Evolutionary conservation across 768 basidiomycete species (phyloP), one percentile per base, ranked within the genome.

Genomic region (Hirschioporus abietinus): DNA sequence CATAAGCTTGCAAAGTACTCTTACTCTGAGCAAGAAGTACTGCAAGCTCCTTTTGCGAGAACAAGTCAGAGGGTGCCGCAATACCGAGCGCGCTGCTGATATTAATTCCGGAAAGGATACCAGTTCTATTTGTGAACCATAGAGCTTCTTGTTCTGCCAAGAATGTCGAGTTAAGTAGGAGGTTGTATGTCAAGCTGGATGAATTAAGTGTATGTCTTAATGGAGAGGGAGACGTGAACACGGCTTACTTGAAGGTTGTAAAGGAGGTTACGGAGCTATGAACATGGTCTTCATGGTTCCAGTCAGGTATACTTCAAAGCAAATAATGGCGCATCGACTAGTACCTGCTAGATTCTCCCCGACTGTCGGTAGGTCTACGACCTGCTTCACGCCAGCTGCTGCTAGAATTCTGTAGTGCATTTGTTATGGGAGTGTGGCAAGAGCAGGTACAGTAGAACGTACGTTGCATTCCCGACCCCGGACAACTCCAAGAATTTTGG

Each of bases 401-500:
- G 42, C 20, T 52, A 52, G 12, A 3, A 52, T 52, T 20, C 42
- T 52, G 42, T 52, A 12, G 15, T 12, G 42, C 12, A 10, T 52
- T 52, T 15, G 15, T 52, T 20, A 20, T 52, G 12, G 42, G 6
- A 52, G 12, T 52, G 42, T 15, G 20, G 12, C 42, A 52, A 52
- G 42, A 52, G 42, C 3, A 10, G 20, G 42, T 15, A 52, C 12
- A 20, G 20, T 52, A 3, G 12, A 52, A 20, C 42, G 3, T 52
- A 52, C 42, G 42, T 52, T 52, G 12, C 67, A 35, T 78, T 74
- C 24, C 81, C 82, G 63, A 83, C 76, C 35, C 82, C 82, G 6
- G 78, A 79, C 1, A 81, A 71, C 65, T 81, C 76, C 24, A 83
- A 75, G 20, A 83, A 67, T 68, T 80, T 78, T 23, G 80, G 74